Base-by-base conservation (phyloP, 768 basidiomycete species). In the Phylloporus sp. region DNA sequence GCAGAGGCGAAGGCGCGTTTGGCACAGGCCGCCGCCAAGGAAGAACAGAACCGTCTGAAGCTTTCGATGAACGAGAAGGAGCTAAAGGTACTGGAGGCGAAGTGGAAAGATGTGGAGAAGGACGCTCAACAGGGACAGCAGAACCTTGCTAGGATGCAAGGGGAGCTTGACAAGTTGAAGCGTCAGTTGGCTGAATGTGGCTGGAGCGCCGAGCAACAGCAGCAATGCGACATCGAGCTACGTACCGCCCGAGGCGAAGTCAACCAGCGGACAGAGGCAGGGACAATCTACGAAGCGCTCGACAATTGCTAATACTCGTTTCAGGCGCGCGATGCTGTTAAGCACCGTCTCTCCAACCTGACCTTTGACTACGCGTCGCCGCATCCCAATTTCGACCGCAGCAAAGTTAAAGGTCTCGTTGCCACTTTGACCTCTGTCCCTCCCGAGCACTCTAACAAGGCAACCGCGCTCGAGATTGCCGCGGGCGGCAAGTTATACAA, bases 401-500 rank as follows among this genome's bases (percentile, higher is more conserved):
- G 70, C 18, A 84, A 85, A 57, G 96, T 98, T 59, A 94, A 92
- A 62, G 96, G 96, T 23, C 77, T 90, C 13, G 88, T 96, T 14
- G 95, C 89, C 0, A 81, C 81, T n/a, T 75, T 98, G n/a, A 81
- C 97, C 55, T 74, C 79, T 0, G 77, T 99, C 1, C 75, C 81
- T 28, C 69, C 76, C 14, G 71, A 77, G 34, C 80, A 95, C 63
- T 82, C 81, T 61, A 71, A 83, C 59, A 86, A 87, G 47, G 80
- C 92, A 2, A 92, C 90, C 0, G 96, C 96, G 3, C 75, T 98
- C 5, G 96, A 99, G 66, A 84, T 97, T 52, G 82, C 89, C 15
- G 94, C 93, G 0, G 93, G 93, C 0, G 83, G 80, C 1, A 87
- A 86, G 54, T 73, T 99, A 9, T 96, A 87, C 69, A 91, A 98